Evolutionary conservation across 768 basidiomycete species (phyloP), one percentile per base, ranked within the genome.

Genomic region (Rubroboletus satanas): DNA sequence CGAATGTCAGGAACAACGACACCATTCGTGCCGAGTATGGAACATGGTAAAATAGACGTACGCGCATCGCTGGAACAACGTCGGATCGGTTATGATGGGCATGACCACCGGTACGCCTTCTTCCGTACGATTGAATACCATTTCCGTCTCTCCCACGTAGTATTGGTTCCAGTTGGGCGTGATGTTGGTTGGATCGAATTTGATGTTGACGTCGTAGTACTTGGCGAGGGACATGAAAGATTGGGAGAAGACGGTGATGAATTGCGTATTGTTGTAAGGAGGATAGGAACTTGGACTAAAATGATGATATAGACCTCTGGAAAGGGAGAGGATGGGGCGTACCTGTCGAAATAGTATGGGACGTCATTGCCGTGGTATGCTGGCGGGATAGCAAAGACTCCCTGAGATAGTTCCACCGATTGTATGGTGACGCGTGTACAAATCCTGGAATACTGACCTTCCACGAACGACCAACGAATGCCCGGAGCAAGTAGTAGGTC

Each of bases 261-360:
- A 71, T 7, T 63, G 62, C 0, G 71, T 4, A 33, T 61, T 49
- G 15, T 74, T 68, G 32, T 70, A 60, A 0, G 64, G 38, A 57
- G 59, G 62, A 7, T 39, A 37, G 10, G 4, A 1, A 8, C 29
- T 47, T 8, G 49, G 14, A 21, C 62, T 61, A 33, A 14, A 4
- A 38, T 36, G 3, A 15, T 31, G 15, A 12, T 1, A 26, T 6
- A 11, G 5, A 26, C 1, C 7, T 11, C 11, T 9, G 35, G 36
- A 35, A 26, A n/a, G 15, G 7, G 9, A 23, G 2, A 14, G 8
- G n/a, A 38, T 17, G 42, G 12, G 7, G 10, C 49, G 1, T 37
- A 59, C 57, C 61, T 67, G 4, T 73, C 61, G 56, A 78, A 80
- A 51, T 79, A 79, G 56, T 75, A 79, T 2, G 51, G 33, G 3